Conservation (phyloP, 768 basidiomycete genomes). For the Termitomyces sp. region DNA sequence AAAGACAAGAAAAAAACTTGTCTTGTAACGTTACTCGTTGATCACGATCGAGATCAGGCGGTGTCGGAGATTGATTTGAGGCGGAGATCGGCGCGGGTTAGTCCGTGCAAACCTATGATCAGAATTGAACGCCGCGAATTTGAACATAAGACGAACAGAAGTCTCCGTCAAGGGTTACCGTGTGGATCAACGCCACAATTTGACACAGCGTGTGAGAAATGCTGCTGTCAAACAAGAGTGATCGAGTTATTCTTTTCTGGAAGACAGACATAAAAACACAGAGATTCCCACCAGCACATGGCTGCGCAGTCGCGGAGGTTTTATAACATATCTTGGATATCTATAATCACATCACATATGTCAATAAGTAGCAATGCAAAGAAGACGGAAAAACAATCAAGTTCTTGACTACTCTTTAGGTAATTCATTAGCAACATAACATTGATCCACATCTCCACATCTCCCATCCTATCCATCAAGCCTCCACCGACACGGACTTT, state of each 20-base stretch:
- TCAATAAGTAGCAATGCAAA: background rate
- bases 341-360: background rate
- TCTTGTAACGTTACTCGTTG: too few relatives aligned
- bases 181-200: constrained; percentile 9
- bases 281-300: background rate
- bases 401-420: background rate
- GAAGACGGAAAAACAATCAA: background rate
- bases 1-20: background rate
- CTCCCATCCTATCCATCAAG: background rate
- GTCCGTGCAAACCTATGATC: background rate
- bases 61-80: background rate
- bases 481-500: background rate
- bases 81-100: background rate
- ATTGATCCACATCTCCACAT: background rate
- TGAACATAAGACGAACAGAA: background rate
- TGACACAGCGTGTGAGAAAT: constrained; percentile 8
- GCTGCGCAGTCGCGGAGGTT: background rate
- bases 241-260: background rate
- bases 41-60: background rate
- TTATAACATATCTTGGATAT: background rate
- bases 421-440: background rate
- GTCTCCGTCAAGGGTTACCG: background rate
- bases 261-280: background rate
- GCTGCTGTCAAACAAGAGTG: background rate
- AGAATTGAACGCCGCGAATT: background rate